Conservation (phyloP, 257 asterid species). For the Pogostemon cablin region DNA sequence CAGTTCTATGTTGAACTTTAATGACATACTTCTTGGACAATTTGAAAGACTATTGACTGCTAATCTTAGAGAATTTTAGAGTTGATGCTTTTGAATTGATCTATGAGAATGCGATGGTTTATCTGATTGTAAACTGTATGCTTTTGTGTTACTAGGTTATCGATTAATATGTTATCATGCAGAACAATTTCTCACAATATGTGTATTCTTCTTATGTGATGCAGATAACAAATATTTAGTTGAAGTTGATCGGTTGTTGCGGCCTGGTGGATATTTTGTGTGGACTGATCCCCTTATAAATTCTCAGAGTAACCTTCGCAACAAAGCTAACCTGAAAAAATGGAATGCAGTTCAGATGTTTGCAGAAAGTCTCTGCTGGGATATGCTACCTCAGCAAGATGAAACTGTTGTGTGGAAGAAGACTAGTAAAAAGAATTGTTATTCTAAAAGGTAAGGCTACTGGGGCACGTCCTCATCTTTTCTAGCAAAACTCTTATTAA, state of each 20-base stretch:
- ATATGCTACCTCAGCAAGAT: slow-evolving; percentile 87
- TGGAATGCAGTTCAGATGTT: slow-evolving; percentile 70
- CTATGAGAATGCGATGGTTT: background rate
- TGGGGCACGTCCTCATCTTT: background rate
- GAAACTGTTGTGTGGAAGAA: slow-evolving; percentile 97
- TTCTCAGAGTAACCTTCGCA: slow-evolving; percentile 71
- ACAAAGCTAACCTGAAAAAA: slow-evolving; percentile 74
- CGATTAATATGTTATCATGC: background rate
- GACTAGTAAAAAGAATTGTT: slow-evolving; percentile 74
- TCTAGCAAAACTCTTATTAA: slow-evolving; percentile 3
- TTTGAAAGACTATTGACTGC: background rate
- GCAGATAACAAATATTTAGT: slow-evolving; percentile 78
- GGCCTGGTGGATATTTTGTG: slow-evolving; percentile 99
- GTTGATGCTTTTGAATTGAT: too few species aligned
- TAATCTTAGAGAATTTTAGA: background rate
- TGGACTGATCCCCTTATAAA: slow-evolving; percentile 91
- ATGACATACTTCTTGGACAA: background rate
- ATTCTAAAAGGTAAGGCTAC: slow-evolving; percentile 65
- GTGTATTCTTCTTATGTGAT: slow-evolving; percentile 30
- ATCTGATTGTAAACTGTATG: background rate
- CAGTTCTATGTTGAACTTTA: background rate
- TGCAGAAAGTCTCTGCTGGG: slow-evolving; percentile 73
- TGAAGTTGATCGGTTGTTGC: slow-evolving; percentile 88
- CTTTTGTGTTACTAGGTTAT: slow-evolving; percentile 17
- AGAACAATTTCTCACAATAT: background rate